Percentiles rank a stretch among this genome's conserved stretches.
Evolutionary conservation across 202 grass and related monocot species (phyloP).

Genomic region (Schoenoplectus tabernaemontani): DNA sequence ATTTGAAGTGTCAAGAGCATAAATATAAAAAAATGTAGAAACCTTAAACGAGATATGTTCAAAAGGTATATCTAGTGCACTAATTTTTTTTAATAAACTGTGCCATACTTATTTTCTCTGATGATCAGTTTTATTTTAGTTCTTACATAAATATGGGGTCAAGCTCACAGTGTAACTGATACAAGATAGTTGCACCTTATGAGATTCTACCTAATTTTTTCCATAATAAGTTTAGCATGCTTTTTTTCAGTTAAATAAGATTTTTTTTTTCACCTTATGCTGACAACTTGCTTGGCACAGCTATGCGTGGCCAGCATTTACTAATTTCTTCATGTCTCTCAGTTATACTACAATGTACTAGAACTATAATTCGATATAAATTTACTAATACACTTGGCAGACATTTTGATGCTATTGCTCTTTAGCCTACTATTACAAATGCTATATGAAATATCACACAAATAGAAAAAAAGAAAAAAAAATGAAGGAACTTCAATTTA

Average conservation of each 20-base stretch:
- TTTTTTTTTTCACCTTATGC: background rate
- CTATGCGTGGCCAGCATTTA: background rate
- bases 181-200: too few relatives aligned
- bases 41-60: too few relatives aligned
- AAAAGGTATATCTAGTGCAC: too few relatives aligned
- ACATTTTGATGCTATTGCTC: background rate
- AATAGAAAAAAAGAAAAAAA: constrained; percentile 24
- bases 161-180: too few relatives aligned
- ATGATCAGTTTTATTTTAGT: too few relatives aligned
- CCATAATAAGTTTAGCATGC: background rate
- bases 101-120: too few relatives aligned
- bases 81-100: too few relatives aligned
- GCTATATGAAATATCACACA: constrained; percentile 24
- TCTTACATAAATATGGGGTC: too few relatives aligned
- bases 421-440: constrained; percentile 7
- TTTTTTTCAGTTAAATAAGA: background rate
- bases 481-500: background rate
- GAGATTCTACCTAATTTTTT: too few relatives aligned
- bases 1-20: background rate
- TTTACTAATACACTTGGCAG: background rate
- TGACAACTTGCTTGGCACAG: background rate
- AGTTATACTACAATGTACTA: background rate
- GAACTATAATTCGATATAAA: background rate
- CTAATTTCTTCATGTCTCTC: background rate
- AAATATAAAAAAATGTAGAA: too few relatives aligned